Evolutionary conservation across 1,284 basidiomycete species (phyloP).

Genomic region (Cystobasidium sp.): DNA sequence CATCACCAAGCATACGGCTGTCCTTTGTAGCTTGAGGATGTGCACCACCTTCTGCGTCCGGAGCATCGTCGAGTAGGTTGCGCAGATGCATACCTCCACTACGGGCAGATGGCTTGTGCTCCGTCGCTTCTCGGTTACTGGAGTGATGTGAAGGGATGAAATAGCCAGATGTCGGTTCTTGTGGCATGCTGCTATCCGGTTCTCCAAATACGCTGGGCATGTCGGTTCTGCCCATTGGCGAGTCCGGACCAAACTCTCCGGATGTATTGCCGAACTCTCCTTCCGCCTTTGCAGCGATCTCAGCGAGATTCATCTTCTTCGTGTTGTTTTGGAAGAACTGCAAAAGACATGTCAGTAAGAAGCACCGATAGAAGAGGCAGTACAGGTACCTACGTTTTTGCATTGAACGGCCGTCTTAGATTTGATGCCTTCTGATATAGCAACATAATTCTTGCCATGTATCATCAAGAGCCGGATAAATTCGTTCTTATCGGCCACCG

Average conservation of each 20-base stretch:
- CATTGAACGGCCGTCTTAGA: conserved; percentile 81
- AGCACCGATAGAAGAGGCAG: not conserved
- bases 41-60: conserved; percentile 41
- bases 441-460: conserved; percentile 75
- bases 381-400: conserved; percentile 58
- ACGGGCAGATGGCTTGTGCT: not conserved
- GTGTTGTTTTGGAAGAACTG: conserved; percentile 46
- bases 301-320: conserved; percentile 37
- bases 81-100: conserved; percentile 41
- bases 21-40: conserved; percentile 6
- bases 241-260: conserved; percentile 1
- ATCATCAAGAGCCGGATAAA: conserved; percentile 70
- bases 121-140: conserved; percentile 6
- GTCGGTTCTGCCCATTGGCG: conserved; percentile 1
- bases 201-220: conserved; percentile 37
- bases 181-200: not conserved
- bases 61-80: conserved; percentile 41
- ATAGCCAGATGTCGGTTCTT: conserved; percentile 34
- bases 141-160: conserved; percentile 26
- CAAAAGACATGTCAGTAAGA: not conserved
- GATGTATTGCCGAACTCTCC: conserved; percentile 26
- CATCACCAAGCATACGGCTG: conserved; percentile 1
- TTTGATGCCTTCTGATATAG: conserved; percentile 72
- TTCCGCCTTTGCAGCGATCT: conserved; percentile 27
- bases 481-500: conserved; percentile 61